Base-by-base conservation (phyloP, 2,329 filamentous ascomycete species). In the Ophiostoma ulmi region DNA sequence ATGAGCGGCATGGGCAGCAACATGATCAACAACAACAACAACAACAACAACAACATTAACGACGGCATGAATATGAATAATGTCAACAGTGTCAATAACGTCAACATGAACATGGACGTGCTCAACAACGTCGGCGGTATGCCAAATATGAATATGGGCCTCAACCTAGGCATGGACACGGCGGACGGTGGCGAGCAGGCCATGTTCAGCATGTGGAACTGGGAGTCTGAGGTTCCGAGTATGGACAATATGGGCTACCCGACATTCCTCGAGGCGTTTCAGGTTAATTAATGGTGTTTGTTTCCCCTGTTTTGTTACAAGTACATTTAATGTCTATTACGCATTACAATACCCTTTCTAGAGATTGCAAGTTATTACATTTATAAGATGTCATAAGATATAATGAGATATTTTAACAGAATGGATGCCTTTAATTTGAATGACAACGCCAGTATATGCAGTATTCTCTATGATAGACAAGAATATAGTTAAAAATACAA, bases 241-340 rank as follows among this genome's bases (percentile, higher is more conserved):
- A 72, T 67, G 55, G 71, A 72, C 39, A 71, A 64, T 39, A 69
- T 72, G 67, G 71, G 71, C 67, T 72, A 72, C 35, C 71, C 71
- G 17, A 72, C 71, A 1, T 71, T 72, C 14, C 67, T 72, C 7
- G 64, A 71, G n/a, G 26, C 71, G 10, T 72, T 72, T 61, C 69
- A 36, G 4, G 52, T 67, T 26, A 35, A 20, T 20, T 31, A 38
- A 10, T 7, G 11, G 20, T 5, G 3, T 65, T 5, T 31, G 17
- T n/a, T n/a, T 31, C 44, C 26, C 20, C 48, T 66, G 22, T 1
- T 44, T n/a, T 67, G 5, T 8, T 26, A 39, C 38, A 39, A 39
- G 38, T 39, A 39, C 38, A 13, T 20, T 5, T 48, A 48, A 48
- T 48, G 44, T 48, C 20, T 48, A n/a, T 39, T 39, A 13, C 10